Percentiles rank a stretch among this genome's conserved stretches.
phyloP scores from a whole-genome alignment of 169 alveolate species.

The Eimeria sp. region DNA sequence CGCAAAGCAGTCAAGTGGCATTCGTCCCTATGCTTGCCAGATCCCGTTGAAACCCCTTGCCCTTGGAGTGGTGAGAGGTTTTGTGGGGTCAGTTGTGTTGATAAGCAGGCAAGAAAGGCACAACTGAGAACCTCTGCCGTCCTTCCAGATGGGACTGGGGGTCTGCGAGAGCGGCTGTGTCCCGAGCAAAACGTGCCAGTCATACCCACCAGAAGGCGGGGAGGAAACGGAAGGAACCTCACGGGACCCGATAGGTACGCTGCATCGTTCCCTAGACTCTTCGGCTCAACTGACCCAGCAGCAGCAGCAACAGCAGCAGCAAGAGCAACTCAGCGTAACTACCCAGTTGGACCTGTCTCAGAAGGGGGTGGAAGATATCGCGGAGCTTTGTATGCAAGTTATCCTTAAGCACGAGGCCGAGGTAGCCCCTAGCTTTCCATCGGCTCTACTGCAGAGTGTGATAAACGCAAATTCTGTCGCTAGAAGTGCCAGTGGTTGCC shows the following conservation, averaged over 20 bases:
- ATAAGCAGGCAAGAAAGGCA: not conserved
- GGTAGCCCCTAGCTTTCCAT: not conserved
- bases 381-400: slow-evolving; percentile 39
- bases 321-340: not conserved
- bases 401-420: slow-evolving; percentile 49
- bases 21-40: not conserved
- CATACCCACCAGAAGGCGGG: not conserved
- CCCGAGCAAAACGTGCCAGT: not conserved
- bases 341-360: not conserved
- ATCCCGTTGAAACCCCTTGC: not conserved
- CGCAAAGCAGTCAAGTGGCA: not conserved
- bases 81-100: not conserved
- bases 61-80: not conserved
- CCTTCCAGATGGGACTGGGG: not conserved
- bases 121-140: not conserved
- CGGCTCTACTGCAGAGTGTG: not conserved
- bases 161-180: not conserved
- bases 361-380: not conserved
- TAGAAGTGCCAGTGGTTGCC: not conserved
- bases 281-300: not conserved
- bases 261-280: not conserved
- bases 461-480: not conserved
- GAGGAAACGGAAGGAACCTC: not conserved
- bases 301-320: slow-evolving; percentile 3
- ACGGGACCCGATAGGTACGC: not conserved